Conservation (phyloP, 495 filamentous ascomycete genomes). For the Aspergillus conjunctus region DNA sequence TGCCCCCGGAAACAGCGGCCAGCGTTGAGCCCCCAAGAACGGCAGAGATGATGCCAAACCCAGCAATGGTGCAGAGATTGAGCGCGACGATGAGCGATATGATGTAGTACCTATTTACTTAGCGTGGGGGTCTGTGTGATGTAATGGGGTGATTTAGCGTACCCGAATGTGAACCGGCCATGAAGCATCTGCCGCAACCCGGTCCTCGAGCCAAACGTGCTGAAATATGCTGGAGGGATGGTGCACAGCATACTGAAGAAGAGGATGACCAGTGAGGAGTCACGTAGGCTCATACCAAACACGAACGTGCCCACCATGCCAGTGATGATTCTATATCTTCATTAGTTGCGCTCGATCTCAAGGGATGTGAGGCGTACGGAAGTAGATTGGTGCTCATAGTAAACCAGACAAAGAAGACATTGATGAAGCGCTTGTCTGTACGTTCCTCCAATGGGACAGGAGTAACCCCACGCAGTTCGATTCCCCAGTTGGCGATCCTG, state of each 20-base stretch:
- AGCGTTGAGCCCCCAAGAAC: slow-evolving; percentile 48
- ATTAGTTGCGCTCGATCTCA: slow-evolving; percentile 23
- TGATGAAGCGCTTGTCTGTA: slow-evolving; percentile 48
- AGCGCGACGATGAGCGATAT: slow-evolving; percentile 23
- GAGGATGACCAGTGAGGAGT: slow-evolving; percentile 52
- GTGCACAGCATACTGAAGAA: slow-evolving; percentile 57
- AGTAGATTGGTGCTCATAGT: slow-evolving; percentile 24
- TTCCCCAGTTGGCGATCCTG: slow-evolving; percentile 15
- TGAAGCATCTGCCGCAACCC: slow-evolving; percentile 60
- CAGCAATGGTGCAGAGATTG: slow-evolving; percentile 19
- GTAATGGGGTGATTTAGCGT: neutral
- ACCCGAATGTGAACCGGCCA: slow-evolving; percentile 57
- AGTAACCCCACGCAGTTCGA: slow-evolving; percentile 40
- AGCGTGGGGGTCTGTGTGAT: neutral
- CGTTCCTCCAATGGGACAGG: slow-evolving; percentile 49
- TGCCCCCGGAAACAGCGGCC: slow-evolving; percentile 52
- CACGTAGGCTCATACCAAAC: slow-evolving; percentile 50
- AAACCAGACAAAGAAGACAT: slow-evolving; percentile 33
- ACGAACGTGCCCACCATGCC: slow-evolving; percentile 55
- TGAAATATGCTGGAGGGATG: slow-evolving; percentile 52
- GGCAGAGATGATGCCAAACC: slow-evolving; percentile 18
- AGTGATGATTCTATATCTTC: slow-evolving; percentile 50
- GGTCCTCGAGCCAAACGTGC: slow-evolving; percentile 51
- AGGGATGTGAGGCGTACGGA: slow-evolving; percentile 19
- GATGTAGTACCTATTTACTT: slow-evolving; percentile 31